These are phyloP conservation scores for Curvularia sp. DNA, from an alignment of 2,329 filamentous ascomycete species.

Conservation along the genomic window DNA sequence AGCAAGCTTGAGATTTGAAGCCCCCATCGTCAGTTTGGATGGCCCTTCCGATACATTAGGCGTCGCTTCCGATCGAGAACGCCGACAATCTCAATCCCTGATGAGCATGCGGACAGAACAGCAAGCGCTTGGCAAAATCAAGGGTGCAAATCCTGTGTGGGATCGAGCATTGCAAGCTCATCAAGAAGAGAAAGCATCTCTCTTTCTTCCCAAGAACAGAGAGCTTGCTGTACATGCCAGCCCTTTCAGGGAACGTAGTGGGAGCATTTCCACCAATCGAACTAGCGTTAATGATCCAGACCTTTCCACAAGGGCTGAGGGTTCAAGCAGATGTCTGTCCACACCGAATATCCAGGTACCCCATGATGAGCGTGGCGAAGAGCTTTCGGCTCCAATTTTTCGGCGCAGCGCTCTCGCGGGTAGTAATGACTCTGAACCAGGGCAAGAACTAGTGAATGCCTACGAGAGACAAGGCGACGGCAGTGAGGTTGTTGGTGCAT, in stretches of 20 bases:
- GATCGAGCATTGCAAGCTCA: constrained; percentile 47
- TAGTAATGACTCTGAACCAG: constrained; percentile 9
- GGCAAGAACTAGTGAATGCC: constrained; percentile 23
- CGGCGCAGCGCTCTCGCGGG: constrained; percentile 34
- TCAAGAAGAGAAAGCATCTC: constrained; percentile 45
- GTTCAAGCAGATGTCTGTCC: constrained; percentile 15
- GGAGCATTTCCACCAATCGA: constrained; percentile 27
- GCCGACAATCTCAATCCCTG: constrained; percentile 41
- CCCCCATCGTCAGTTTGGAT: constrained; percentile 22
- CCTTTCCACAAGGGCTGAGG: constrained; percentile 7
- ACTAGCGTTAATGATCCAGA: constrained; percentile 13
- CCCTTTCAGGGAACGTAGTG: constrained; percentile 46
- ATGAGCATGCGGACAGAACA: constrained; percentile 42
- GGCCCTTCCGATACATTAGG: constrained; percentile 29
- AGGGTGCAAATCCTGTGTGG: constrained; percentile 43
- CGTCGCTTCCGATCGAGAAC: constrained; percentile 25
- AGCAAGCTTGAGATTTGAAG: constrained; percentile 28
- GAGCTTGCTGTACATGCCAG: constrained; percentile 35
- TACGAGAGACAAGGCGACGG: constrained; percentile 42
- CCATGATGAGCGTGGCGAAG: not conserved
- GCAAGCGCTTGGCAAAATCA: constrained; percentile 32
- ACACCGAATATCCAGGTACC: constrained; percentile 12
- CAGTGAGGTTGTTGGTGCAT: constrained; percentile 46
- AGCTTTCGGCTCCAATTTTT: constrained; percentile 2
- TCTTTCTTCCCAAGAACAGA: constrained; percentile 46